Evolutionary conservation across 176 grass and related monocot species (phyloP).

Genomic region (Cenchrus fungigraminus): DNA sequence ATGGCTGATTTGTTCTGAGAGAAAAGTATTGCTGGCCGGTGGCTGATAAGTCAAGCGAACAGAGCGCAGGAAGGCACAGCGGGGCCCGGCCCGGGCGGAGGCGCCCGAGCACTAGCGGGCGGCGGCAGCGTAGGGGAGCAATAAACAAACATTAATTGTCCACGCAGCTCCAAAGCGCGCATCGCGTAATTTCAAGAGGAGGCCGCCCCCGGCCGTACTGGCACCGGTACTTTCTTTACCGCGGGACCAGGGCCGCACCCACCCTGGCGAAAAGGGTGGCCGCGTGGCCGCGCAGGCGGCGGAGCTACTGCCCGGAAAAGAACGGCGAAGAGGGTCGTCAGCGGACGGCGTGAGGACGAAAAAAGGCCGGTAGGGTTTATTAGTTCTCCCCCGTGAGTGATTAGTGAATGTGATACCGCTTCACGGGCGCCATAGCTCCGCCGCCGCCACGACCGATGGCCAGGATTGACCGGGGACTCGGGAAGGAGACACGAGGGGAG

Average conservation of each 20-base stretch:
- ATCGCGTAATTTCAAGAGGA: slow-evolving; percentile 11
- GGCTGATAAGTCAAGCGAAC: too few relatives aligned
- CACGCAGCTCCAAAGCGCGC: neutral
- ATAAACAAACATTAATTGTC: neutral
- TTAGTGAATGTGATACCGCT: neutral
- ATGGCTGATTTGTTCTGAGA: too few relatives aligned
- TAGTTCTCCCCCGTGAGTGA: neutral
- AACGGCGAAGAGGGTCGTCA: neutral
- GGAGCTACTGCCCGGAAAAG: too few relatives aligned
- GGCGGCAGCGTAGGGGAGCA: neutral
- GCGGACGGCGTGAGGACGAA: neutral
- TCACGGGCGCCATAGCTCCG: neutral
- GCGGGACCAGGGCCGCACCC: neutral
- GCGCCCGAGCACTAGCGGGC: neutral
- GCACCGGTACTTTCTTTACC: slow-evolving; percentile 42
- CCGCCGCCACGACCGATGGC: slow-evolving; percentile 37
- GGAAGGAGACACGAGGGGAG: neutral
- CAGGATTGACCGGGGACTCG: slow-evolving; percentile 14
- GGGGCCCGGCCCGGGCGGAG: neutral
- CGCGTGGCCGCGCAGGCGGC: slow-evolving; percentile 24
- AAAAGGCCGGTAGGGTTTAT: slow-evolving; percentile 43
- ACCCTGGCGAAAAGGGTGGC: slow-evolving; percentile 29
- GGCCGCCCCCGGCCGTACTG: slow-evolving; percentile 25
- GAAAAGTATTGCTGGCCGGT: too few relatives aligned
- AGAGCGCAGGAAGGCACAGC: neutral